phyloP scores from a whole-genome alignment of 208 protist genomes.

The Crithidia bombi region DNA sequence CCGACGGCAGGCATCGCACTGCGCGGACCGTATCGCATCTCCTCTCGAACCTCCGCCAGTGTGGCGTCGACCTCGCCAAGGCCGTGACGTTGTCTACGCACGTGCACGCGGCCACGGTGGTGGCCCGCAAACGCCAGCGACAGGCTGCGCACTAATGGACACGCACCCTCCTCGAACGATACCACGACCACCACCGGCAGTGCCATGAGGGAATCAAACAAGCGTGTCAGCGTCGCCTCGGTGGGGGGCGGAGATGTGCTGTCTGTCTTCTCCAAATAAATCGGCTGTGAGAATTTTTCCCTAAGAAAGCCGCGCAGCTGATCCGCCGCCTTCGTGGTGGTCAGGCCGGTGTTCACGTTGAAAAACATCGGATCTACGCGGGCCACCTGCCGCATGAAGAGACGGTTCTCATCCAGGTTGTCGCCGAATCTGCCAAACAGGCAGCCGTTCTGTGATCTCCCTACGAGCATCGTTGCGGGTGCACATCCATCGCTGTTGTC shows the following conservation, averaged over 20 bases:
- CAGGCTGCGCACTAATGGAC: conserved; percentile 56
- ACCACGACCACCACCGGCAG: conserved; percentile 51
- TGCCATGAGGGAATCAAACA: conserved; percentile 50
- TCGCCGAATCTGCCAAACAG: conserved; percentile 42
- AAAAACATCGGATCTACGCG: conserved; percentile 39
- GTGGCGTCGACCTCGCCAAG: conserved; percentile 24
- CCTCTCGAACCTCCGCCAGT: conserved; percentile 19
- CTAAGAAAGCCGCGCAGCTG: conserved; percentile 37
- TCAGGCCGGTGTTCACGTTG: conserved; percentile 46
- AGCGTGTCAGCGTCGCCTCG: neutral
- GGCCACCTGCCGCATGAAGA: conserved; percentile 17
- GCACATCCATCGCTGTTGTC: conserved; percentile 68
- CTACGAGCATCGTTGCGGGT: conserved; percentile 35
- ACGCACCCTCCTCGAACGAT: conserved; percentile 47
- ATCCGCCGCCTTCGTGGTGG: conserved; percentile 3
- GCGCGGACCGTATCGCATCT: conserved; percentile 22
- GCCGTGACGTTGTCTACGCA: conserved; percentile 9
- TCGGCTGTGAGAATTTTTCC: conserved; percentile 22
- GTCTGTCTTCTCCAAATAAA: conserved; percentile 31
- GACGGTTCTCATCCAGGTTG: conserved; percentile 22
- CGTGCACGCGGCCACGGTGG: conserved; percentile 36
- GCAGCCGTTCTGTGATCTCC: conserved; percentile 8
- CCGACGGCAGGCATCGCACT: conserved; percentile 35
- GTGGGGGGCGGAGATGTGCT: neutral
- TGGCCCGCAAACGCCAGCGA: conserved; percentile 45